Evolutionary conservation across 2,329 filamentous ascomycete genomes (phyloP).

Genomic region (Aspergillus bombycis): DNA sequence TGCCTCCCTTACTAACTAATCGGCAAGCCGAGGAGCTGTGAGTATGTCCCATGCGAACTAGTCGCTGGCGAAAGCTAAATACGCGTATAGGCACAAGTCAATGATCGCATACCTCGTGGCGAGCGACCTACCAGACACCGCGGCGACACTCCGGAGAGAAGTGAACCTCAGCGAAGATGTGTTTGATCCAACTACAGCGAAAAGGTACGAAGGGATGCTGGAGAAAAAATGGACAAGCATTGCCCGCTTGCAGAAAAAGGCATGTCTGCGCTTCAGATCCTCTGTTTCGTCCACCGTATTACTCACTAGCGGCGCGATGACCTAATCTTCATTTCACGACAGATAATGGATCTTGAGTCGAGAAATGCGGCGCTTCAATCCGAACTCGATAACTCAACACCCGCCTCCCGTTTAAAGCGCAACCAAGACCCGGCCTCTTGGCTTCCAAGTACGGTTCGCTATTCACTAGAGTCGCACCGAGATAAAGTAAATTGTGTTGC

Average conservation of each 20-base stretch:
- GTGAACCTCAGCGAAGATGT: slow-evolving; percentile 68
- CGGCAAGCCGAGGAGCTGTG: slow-evolving; percentile 87
- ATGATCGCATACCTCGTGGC: slow-evolving; percentile 85
- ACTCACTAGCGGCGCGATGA: neutral
- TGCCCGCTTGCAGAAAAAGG: slow-evolving; percentile 91
- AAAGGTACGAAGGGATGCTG: slow-evolving; percentile 89
- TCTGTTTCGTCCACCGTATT: neutral
- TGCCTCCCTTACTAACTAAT: slow-evolving; percentile 73
- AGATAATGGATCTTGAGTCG: slow-evolving; percentile 92
- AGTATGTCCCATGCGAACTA: slow-evolving; percentile 39
- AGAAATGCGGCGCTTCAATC: slow-evolving; percentile 72
- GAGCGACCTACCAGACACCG: slow-evolving; percentile 69
- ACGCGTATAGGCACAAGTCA: slow-evolving; percentile 74
- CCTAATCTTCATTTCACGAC: slow-evolving; percentile 17
- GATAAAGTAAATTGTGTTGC: slow-evolving; percentile 82
- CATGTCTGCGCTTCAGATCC: slow-evolving; percentile 31
- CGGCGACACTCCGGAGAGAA: slow-evolving; percentile 73
- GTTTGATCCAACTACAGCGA: slow-evolving; percentile 71
- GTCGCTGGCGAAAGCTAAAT: slow-evolving; percentile 9
- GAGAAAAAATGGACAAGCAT: slow-evolving; percentile 99
- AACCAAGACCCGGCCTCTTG: slow-evolving; percentile 84
- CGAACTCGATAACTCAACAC: slow-evolving; percentile 83
- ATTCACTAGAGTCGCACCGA: slow-evolving; percentile 82
- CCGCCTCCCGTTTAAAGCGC: slow-evolving; percentile 72
- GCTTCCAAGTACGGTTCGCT: slow-evolving; percentile 81